Evolutionary conservation across 176 grass and related monocot species (phyloP), one percentile per base, ranked within the genome.

Genomic region (Oryza australiensis): DNA sequence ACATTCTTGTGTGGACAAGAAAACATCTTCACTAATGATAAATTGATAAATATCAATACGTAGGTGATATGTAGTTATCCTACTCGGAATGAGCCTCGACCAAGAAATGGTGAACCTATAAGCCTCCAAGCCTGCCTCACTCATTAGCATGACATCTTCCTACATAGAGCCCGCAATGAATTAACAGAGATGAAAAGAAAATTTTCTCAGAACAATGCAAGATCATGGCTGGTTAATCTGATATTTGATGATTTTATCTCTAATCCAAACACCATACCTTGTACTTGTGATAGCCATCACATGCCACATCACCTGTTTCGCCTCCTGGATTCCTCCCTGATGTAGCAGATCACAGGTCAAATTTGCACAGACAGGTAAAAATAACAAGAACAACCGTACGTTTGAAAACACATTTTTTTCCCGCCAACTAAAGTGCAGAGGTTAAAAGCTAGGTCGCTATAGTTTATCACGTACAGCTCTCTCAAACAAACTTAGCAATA

Each of bases 81-180:
- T 76, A 93, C 91, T 69, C 75, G 93, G 90, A 68, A 95, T 82
- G 53, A 92, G 82, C 9, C 90, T 91, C 38, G 93, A 92, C 90
- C 93, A 95, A 83, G 90, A 95, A 66, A 95, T 92, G 75, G 93
- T 86, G 85, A 95, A 92, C 71, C 82, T 88, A 38, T 90, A 95
- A 22, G 85, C 85, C 62, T 90, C 87, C 55, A 95, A 35, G 42
- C 87, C 93, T 42, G 45, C 81, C 7, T 88, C 70, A 42, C 43
- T 67, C 80, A 92, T 93, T n/a, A 90, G 42, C 5, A 82, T 84
- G 9, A 93, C 84, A 85, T 93, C 91, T 62, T 87, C 91, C 91
- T 93, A 22, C 29, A 29, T 2, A 60, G 20, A 79, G 13, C 9
- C 11, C 14, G 12, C 11, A 76, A 76, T n/a, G 29, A 30, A 38